Percentiles rank a stretch among this genome's conserved stretches.
Evolutionary conservation across 805 yeast genomes (phyloP).

Genomic region (Starmerella kuoi): DNA sequence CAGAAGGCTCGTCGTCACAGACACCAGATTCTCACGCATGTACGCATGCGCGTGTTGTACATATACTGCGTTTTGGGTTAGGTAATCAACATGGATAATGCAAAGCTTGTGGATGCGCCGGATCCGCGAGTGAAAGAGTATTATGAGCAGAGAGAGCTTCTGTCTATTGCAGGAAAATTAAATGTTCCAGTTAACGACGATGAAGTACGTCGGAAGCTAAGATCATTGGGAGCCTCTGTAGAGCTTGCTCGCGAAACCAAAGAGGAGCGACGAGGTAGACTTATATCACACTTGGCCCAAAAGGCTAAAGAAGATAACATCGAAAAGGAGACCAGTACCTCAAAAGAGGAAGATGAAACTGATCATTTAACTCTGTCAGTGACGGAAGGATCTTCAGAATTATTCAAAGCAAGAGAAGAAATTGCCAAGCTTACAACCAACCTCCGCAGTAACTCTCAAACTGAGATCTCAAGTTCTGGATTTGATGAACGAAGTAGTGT

Average conservation of each 20-base stretch:
- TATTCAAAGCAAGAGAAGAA: not conserved
- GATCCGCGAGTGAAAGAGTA: slow-evolving; percentile 2
- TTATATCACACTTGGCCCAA: slow-evolving; percentile 35
- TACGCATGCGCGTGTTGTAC: too few relatives aligned
- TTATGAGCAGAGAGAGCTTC: slow-evolving; percentile 3
- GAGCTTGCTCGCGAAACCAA: slow-evolving; percentile 47
- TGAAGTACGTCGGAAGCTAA: slow-evolving; percentile 42
- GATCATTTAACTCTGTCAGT: not conserved
- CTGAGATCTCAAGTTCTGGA: not conserved
- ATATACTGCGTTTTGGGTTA: too few relatives aligned
- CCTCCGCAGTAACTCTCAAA: not conserved
- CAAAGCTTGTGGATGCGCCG: slow-evolving; percentile 6
- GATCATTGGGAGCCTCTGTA: slow-evolving; percentile 44
- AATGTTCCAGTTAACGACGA: slow-evolving; percentile 54
- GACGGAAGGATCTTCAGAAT: not conserved
- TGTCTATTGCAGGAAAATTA: slow-evolving; percentile 17
- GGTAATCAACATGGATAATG: slow-evolving; percentile 6
- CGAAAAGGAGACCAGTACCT: not conserved
- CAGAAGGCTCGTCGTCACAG: too few relatives aligned
- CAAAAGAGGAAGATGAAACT: not conserved
- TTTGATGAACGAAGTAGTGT: not conserved
- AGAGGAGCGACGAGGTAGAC: slow-evolving; percentile 48
- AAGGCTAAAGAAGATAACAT: not conserved
- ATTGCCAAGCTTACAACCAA: not conserved
- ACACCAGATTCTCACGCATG: too few relatives aligned